A percentile compares a stretch with the other conserved stretches of the same genome.
phyloP scores from a whole-genome alignment of 306 rosid species.

The Pachyrhizus erosus region DNA sequence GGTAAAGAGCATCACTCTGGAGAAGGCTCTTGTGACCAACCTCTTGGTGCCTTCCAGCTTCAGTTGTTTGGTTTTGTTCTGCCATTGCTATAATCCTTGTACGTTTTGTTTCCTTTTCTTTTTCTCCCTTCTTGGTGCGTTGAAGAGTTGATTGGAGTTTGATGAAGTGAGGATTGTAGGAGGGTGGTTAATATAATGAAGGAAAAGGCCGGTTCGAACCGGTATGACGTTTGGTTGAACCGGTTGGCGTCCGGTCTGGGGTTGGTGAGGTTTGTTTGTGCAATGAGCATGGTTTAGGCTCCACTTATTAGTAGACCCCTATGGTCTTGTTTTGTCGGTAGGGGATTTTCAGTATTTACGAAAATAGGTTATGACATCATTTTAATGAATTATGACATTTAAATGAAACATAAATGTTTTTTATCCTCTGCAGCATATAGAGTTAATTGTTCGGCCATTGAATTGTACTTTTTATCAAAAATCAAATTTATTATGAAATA shows the following conservation, averaged over 20 bases:
- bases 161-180: not conserved
- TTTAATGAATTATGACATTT: not conserved
- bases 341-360: not conserved
- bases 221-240: constrained; percentile 54
- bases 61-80: constrained; percentile 57
- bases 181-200: constrained; percentile 39
- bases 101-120: not conserved
- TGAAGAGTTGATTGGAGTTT: constrained; percentile 4
- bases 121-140: not conserved
- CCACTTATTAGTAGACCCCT: not conserved
- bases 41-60: constrained; percentile 85
- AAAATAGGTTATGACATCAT: constrained; percentile 33
- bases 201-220: constrained; percentile 54
- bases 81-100: constrained; percentile 60
- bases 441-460: not conserved
- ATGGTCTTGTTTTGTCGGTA: not conserved
- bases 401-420: not conserved
- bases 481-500: not conserved
- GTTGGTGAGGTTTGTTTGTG: constrained; percentile 67
- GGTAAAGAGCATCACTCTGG: constrained; percentile 94
- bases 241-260: constrained; percentile 65
- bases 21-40: constrained; percentile 98
- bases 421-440: not conserved
- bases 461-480: not conserved
- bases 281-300: constrained; percentile 9